A percentile compares a stretch with the other conserved stretches of the same genome.
Conservation (phyloP, 2,329 filamentous ascomycete genomes). For the Mycocentrospora acerina region DNA sequence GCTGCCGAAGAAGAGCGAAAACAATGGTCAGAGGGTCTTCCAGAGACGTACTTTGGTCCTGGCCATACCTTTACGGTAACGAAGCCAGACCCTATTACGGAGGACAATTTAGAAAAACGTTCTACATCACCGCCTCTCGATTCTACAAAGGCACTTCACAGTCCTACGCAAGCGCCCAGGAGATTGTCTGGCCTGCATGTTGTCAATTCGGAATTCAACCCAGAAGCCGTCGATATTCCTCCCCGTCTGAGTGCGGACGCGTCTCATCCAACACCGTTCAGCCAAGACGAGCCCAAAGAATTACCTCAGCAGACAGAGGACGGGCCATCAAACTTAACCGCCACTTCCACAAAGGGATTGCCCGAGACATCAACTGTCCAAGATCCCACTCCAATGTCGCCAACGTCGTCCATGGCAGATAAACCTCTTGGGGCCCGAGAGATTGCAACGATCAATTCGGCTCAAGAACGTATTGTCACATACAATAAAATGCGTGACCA, state of each 20-base stretch:
- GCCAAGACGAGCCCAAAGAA: conserved; percentile 9
- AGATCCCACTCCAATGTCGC: conserved; percentile 21
- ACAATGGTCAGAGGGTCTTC: conserved; percentile 18
- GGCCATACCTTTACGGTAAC: conserved; percentile 23
- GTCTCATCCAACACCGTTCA: conserved; percentile 13
- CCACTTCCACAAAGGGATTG: conserved; percentile 11
- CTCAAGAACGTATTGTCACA: conserved; percentile 68
- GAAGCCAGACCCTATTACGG: conserved; percentile 23
- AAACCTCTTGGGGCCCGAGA: conserved; percentile 66
- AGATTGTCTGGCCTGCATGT: conserved; percentile 44
- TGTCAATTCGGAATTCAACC: conserved; percentile 43
- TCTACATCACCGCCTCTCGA: conserved; percentile 20
- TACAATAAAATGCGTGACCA: conserved; percentile 72
- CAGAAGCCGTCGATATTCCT: conserved; percentile 42
- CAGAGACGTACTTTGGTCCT: conserved; percentile 32
- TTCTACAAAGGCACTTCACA: conserved; percentile 13
- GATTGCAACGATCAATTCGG: conserved; percentile 68
- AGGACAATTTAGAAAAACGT: conserved; percentile 13
- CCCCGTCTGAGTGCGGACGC: conserved; percentile 32
- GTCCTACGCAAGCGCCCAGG: conserved; percentile 22
- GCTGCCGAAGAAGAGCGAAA: conserved; percentile 18
- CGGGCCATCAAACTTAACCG: conserved; percentile 6
- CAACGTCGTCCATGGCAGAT: conserved; percentile 21
- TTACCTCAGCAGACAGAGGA: conserved; percentile 8
- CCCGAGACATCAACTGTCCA: conserved; percentile 15